Evolutionary conservation across 148 eudicot species (phyloP), one percentile per base, ranked within the genome.

Genomic region (Agrostemma githago): DNA sequence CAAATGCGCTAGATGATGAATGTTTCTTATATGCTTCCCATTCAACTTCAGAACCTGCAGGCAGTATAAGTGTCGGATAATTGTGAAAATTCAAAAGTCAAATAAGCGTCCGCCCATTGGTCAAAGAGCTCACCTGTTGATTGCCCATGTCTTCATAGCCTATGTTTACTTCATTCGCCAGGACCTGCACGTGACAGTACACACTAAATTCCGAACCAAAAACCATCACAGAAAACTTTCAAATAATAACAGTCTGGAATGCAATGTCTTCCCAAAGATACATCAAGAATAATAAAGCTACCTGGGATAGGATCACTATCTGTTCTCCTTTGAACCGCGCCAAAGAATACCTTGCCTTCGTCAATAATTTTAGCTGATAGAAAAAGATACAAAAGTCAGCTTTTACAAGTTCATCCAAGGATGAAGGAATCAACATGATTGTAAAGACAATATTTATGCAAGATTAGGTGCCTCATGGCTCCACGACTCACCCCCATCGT

Each of bases 101-200:
- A 21, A 65, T 21, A 5, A 40, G 58, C 58, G 58, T 26, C 34
- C 34, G 34, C 34, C 5, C 9, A 19, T 61, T 60, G 16, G 26
- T 70, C 11, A 17, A 53, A 16, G 57, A 62, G 78, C 86, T 85
- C 82, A 83, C 98, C 92, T 94, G 98, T 76, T 91, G 91, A 76
- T 89, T 91, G 79, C 89, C 84, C 96, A 94, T 88, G 75, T 91
- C 96, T 77, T 94, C 98, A 48, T 94, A 94, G 66, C 98, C 98
- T 56, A 94, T 89, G 76, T 91, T 94, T 41, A 83, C 91, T 77
- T 94, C 98, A 77, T 91, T 91, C 58, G 98, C 98, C 72, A 94
- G 81, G 75, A 94, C 98, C 96, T 90, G 70, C 72, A 62, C 3
- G 66, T 21, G 60, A 57, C 21, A 64, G 56, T 62, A 20, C 7